phyloP scores from a whole-genome alignment of 1,139 yeast species.

The Yamadazyma spencermartinsiae region DNA sequence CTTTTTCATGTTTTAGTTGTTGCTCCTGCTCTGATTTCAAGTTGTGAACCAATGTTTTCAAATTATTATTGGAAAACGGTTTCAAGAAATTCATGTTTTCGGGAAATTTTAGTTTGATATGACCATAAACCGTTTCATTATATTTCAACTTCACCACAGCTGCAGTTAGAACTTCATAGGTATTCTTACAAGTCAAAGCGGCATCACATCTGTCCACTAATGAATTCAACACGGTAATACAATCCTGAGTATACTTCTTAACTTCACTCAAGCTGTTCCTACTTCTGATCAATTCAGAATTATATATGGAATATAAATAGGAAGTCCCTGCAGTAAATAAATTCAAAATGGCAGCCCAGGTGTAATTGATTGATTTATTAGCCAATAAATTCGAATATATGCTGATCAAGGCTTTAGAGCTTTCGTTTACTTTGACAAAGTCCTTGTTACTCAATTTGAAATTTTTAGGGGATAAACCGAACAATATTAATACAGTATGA shows the following conservation, averaged over 20 bases:
- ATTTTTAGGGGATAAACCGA: conserved; percentile 76
- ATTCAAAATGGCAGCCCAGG: conserved; percentile 94
- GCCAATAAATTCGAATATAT: conserved; percentile 59
- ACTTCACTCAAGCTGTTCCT: conserved; percentile 52
- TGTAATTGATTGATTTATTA: conserved; percentile 67
- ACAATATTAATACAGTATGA: conserved; percentile 70
- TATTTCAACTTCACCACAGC: conserved; percentile 69
- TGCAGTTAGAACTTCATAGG: conserved; percentile 68
- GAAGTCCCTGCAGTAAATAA: conserved; percentile 88
- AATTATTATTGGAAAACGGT: conserved; percentile 36
- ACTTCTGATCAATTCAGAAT: conserved; percentile 55
- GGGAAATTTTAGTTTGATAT: conserved; percentile 12
- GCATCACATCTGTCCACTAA: conserved; percentile 76
- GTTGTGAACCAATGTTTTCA: conserved; percentile 38
- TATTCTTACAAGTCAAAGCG: conserved; percentile 68
- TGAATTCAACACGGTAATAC: conserved; percentile 61
- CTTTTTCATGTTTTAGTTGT: conserved; percentile 4
- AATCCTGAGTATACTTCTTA: conserved; percentile 54
- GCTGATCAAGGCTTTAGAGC: conserved; percentile 66
- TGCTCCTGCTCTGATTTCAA: conserved; percentile 16
- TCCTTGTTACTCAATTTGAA: conserved; percentile 55
- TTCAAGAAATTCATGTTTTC: conserved; percentile 22
- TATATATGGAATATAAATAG: conserved; percentile 72
- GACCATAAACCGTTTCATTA: conserved; percentile 37
- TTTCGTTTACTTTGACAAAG: conserved; percentile 55